Percentiles rank a stretch among this genome's conserved stretches.
phyloP scores from a whole-genome alignment of 495 filamentous ascomycete genomes.

The Tuber indicum region DNA sequence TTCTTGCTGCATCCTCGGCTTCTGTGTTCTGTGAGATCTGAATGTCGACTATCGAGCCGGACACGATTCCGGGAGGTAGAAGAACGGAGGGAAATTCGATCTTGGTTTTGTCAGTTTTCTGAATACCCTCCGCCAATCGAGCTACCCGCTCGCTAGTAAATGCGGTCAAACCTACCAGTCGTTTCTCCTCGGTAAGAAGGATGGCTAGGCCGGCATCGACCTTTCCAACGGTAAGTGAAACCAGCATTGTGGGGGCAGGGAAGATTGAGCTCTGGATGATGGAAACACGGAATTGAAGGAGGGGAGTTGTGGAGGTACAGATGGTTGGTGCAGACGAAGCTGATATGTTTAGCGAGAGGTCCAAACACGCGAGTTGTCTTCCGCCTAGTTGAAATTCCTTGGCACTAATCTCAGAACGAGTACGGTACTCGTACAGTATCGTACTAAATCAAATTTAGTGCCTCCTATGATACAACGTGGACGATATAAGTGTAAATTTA shows the following conservation, averaged over 20 bases:
- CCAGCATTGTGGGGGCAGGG: constrained; percentile 57
- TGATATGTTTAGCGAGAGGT: not conserved
- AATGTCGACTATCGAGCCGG: constrained; percentile 96
- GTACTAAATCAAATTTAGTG: too few relatives aligned
- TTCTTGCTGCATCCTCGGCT: constrained; percentile 66
- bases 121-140: constrained; percentile 25
- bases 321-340: constrained; percentile 8
- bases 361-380: not conserved
- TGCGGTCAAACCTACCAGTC: constrained; percentile 59
- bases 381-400: not conserved
- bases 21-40: constrained; percentile 79
- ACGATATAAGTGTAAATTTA: too few relatives aligned
- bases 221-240: constrained; percentile 97
- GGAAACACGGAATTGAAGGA: not conserved
- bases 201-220: constrained; percentile 98
- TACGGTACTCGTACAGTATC: not conserved
- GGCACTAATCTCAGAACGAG: not conserved
- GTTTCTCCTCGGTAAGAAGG: constrained; percentile 91
- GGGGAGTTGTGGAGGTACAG: constrained; percentile 11
- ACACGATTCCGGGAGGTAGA: constrained; percentile 86
- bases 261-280: not conserved
- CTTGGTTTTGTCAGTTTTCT: constrained; percentile 47
- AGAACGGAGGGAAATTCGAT: constrained; percentile 99
- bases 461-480: too few relatives aligned
- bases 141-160: not conserved